These are phyloP conservation scores for Parathielavia appendiculata DNA, from an alignment of 495 filamentous ascomycete genomes.

Conservation along the genomic window DNA sequence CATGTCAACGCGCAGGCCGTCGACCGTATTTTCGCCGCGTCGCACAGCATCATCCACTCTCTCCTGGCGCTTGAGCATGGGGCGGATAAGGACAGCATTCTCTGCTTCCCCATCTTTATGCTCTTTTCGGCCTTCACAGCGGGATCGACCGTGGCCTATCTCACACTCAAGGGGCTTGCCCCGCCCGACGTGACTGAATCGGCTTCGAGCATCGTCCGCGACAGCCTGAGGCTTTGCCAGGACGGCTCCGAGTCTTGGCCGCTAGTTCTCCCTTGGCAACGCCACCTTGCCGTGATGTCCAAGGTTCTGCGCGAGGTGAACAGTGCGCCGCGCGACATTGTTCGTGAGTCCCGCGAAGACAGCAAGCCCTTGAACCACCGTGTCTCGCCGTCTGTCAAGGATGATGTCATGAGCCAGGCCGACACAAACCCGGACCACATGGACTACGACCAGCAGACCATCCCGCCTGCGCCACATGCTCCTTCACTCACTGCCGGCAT, in stretches of 20 bases:
- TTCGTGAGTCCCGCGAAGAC: conserved; percentile 24
- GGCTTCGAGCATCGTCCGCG: conserved; percentile 42
- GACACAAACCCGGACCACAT: conserved; percentile 43
- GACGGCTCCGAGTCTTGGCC: conserved; percentile 47
- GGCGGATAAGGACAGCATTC: conserved; percentile 44
- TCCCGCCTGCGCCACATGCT: conserved; percentile 26
- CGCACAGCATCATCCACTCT: conserved; percentile 45
- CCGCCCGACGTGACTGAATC: conserved; percentile 44
- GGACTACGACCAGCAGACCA: conserved; percentile 39
- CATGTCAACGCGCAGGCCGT: conserved; percentile 38
- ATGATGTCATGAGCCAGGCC: conserved; percentile 40
- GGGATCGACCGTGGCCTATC: conserved; percentile 47
- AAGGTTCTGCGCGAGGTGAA: conserved; percentile 44
- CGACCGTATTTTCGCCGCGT: conserved; percentile 46
- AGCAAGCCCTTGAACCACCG: conserved; percentile 22
- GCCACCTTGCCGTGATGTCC: conserved; percentile 47
- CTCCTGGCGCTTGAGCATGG: conserved; percentile 43
- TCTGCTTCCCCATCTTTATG: conserved; percentile 51
- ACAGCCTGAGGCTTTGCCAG: conserved; percentile 45
- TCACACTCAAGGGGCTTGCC: conserved; percentile 45
- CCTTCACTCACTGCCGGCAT: conserved; percentile 13
- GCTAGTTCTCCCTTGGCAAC: conserved; percentile 47
- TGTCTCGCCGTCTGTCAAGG: conserved; percentile 39
- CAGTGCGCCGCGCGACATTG: conserved; percentile 21
- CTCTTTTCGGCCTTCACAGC: conserved; percentile 49